A percentile compares a stretch with the other conserved stretches of the same genome.
These are phyloP conservation scores for Straminergon stramineum DNA, from an alignment of 225 moss, liverwort and hornwort species.

Conservation along the genomic window DNA sequence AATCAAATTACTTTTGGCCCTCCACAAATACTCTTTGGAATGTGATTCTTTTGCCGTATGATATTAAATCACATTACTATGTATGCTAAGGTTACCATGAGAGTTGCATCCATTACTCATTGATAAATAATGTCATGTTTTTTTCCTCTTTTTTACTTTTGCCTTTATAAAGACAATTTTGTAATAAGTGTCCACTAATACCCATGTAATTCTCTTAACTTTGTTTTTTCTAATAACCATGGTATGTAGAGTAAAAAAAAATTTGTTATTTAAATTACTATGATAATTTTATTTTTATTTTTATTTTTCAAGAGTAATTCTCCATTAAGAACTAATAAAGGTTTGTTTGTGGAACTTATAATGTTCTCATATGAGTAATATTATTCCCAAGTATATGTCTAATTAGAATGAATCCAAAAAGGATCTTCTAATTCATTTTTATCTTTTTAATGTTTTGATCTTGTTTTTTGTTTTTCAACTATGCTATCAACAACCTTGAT, in stretches of 20 bases:
- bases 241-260: neutral
- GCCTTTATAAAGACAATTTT: neutral
- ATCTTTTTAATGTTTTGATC: neutral
- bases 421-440: neutral
- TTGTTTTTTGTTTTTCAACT: fast-evolving
- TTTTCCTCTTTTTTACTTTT: neutral
- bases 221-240: neutral
- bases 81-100: neutral
- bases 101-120: neutral
- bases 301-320: too few species aligned
- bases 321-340: fast-evolving
- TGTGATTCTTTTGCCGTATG: too few species aligned
- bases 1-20: neutral
- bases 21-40: too few species aligned
- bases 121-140: neutral
- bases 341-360: fast-evolving
- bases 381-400: neutral
- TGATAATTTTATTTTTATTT: too few species aligned
- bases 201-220: fast-evolving
- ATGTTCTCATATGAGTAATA: neutral
- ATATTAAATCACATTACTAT: neutral
- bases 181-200: neutral
- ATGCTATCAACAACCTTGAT: neutral
- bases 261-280: neutral
- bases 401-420: neutral